These are phyloP conservation scores for Aspergillus wentii DNA, from an alignment of 495 filamentous ascomycete genomes.

Conservation along the genomic window DNA sequence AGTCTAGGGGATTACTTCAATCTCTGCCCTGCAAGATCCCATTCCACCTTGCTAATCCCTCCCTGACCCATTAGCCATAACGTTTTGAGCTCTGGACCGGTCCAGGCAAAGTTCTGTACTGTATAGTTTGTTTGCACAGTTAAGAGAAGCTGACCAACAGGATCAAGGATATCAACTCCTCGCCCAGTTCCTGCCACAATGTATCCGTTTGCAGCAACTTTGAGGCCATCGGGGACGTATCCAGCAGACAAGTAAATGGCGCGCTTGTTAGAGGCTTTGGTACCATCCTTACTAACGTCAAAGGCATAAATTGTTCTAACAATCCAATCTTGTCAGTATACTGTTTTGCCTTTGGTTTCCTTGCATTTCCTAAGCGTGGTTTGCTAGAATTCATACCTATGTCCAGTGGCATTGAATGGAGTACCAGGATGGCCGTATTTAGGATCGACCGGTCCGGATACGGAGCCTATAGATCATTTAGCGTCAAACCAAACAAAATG, in stretches of 20 bases:
- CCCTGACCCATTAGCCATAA: constrained; percentile 20
- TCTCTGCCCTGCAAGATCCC: constrained; percentile 14
- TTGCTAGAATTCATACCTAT: constrained; percentile 5
- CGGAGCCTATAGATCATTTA: constrained; percentile 2
- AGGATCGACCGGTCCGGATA: constrained; percentile 7
- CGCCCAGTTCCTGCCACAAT: constrained; percentile 12
- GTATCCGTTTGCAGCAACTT: constrained; percentile 22
- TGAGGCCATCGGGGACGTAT: constrained; percentile 23
- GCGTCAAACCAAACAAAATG: neutral
- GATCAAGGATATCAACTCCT: constrained; percentile 24
- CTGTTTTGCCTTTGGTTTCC: neutral
- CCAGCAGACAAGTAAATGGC: constrained; percentile 17
- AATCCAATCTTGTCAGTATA: constrained; percentile 6
- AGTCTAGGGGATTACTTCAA: constrained; percentile 7
- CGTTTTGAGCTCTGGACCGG: constrained; percentile 17
- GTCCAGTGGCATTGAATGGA: constrained; percentile 7
- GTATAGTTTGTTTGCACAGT: constrained; percentile 27
- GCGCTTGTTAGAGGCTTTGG: constrained; percentile 19
- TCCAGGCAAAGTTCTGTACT: constrained; percentile 28
- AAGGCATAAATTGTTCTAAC: constrained; percentile 26
- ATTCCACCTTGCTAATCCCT: constrained; percentile 21
- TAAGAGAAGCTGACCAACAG: constrained; percentile 16
- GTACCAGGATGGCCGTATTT: constrained; percentile 6
- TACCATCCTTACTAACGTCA: constrained; percentile 19
- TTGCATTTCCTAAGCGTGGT: no score